Percentiles rank a stretch among this genome's conserved stretches.
Evolutionary conservation across 768 basidiomycete genomes (phyloP).

Genomic region (Guyanaporus albipodus): DNA sequence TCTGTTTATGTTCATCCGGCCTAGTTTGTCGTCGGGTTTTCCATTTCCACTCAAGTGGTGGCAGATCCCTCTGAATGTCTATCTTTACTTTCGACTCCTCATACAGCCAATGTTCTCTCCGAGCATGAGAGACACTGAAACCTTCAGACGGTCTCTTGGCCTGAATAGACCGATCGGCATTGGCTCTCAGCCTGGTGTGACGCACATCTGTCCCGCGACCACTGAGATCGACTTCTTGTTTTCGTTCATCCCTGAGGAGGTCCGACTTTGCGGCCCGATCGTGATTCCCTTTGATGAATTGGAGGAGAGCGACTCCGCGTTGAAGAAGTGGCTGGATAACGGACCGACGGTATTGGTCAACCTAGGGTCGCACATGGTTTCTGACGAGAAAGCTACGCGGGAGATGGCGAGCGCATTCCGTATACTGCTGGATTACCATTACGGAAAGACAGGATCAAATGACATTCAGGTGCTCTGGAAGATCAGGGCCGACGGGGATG

Average conservation of each 20-base stretch:
- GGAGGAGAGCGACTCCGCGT: slow-evolving; percentile 2
- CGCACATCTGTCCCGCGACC: slow-evolving; percentile 1
- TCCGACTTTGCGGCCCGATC: slow-evolving; percentile 8
- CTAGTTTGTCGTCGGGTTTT: slow-evolving; percentile 7
- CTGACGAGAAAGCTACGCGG: background rate
- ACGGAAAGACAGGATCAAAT: background rate
- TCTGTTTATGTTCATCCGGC: background rate
- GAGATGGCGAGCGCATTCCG: slow-evolving; percentile 7
- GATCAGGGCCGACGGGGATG: background rate
- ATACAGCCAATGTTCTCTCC: background rate
- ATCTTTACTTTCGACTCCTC: slow-evolving; percentile 1
- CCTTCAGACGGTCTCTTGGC: slow-evolving; percentile 2
- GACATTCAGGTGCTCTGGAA: slow-evolving; percentile 12
- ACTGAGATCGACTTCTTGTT: slow-evolving; percentile 1
- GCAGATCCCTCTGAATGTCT: slow-evolving; percentile 10
- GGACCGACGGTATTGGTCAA: slow-evolving; percentile 12
- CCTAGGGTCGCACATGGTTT: slow-evolving; percentile 2
- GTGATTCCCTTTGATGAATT: slow-evolving; percentile 4
- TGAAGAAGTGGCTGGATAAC: slow-evolving; percentile 9
- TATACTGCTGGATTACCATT: slow-evolving; percentile 2
- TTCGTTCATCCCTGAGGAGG: slow-evolving; percentile 4
- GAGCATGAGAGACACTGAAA: background rate
- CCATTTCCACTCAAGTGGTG: slow-evolving; percentile 14
- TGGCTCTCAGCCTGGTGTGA: background rate
- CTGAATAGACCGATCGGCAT: background rate